Evolutionary conservation across 2,329 filamentous ascomycete genomes (phyloP), one percentile per base, ranked within the genome.

Genomic region (Cercospora citrullina): DNA sequence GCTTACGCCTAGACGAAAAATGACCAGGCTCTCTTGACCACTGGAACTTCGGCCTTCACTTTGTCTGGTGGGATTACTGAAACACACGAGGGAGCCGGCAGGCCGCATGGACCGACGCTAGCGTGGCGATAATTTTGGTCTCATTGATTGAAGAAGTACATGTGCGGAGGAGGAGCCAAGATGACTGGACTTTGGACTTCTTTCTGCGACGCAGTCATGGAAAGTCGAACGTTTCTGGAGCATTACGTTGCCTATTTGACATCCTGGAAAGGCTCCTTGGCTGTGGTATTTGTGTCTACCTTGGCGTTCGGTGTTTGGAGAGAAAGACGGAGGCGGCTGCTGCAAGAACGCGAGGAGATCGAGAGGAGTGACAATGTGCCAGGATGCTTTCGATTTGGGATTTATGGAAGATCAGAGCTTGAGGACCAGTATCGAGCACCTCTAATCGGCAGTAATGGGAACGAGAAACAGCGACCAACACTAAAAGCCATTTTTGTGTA

Each of bases 401-500:
- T 59, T 14, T 64, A 64, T 31, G 62, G 33, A 9, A 64, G 57
- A 53, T 76, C 70, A 39, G 76, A 76, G 48, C 69, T 77, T n/a
- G 59, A 71, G 6, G 68, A 76, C 26, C 73, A 75, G 33, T 70
- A 70, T 57, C 18, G 57, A 5, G 18, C 30, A 26, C 28, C 21
- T 14, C n/a, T 21, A 14, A 21, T 23, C n/a, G 26, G 18, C 21
- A 58, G 23, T 39, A 7, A 60, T 26, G 39, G 16, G 21, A 36
- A 51, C 26, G 45, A 53, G 77, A 61, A 68, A 75, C 45, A 59
- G 58, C 63, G 42, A 30, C 18, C 60, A 16, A 59, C 28, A 23
- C 78, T 76, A 33, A 66, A 69, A 45, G 71, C 82, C 76, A 78
- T 84, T 9, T 82, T 82, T 66, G 77, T 80, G 1, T 84, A 84